Conservation (phyloP, 805 yeast genomes). For the Nakazawaea anatomiae region DNA sequence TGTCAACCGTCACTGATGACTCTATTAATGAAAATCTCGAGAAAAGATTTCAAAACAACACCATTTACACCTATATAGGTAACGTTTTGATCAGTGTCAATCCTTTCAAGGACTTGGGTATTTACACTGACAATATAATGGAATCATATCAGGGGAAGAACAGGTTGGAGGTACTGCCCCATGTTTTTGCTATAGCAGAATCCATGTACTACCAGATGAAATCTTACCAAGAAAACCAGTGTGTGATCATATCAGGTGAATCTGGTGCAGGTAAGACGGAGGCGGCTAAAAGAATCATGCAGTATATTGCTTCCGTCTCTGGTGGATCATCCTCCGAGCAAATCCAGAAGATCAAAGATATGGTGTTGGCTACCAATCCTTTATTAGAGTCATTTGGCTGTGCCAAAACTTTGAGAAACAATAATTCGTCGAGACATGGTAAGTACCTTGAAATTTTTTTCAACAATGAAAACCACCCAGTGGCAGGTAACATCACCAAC, state of each 20-base stretch:
- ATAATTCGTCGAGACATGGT: constrained; percentile 89
- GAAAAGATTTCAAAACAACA: constrained; percentile 82
- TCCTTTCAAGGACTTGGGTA: constrained; percentile 95
- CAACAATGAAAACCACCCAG: constrained; percentile 77
- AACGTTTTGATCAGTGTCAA: constrained; percentile 94
- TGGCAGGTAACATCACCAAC: constrained; percentile 93
- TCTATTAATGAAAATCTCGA: constrained; percentile 87
- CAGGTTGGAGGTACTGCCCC: constrained; percentile 95
- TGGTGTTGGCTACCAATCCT: constrained; percentile 97
- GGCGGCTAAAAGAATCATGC: constrained; percentile 97
- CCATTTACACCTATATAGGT: constrained; percentile 90
- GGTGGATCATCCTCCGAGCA: constrained; percentile 60
- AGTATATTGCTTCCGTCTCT: constrained; percentile 86
- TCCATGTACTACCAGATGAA: constrained; percentile 93
- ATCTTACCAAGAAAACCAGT: constrained; percentile 89
- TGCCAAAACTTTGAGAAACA: constrained; percentile 85
- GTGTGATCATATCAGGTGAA: constrained; percentile 96
- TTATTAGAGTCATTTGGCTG: constrained; percentile 87
- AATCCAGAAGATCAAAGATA: constrained; percentile 86
- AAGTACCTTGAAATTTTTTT: constrained; percentile 89
- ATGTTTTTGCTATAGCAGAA: constrained; percentile 97
- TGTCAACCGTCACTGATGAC: constrained; percentile 85
- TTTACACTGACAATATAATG: constrained; percentile 76
- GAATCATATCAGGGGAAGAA: constrained; percentile 84
- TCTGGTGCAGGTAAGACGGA: constrained; percentile 98